These are phyloP conservation scores for Allium cepa DNA, from an alignment of 106 monocot species.

Conservation along the genomic window DNA sequence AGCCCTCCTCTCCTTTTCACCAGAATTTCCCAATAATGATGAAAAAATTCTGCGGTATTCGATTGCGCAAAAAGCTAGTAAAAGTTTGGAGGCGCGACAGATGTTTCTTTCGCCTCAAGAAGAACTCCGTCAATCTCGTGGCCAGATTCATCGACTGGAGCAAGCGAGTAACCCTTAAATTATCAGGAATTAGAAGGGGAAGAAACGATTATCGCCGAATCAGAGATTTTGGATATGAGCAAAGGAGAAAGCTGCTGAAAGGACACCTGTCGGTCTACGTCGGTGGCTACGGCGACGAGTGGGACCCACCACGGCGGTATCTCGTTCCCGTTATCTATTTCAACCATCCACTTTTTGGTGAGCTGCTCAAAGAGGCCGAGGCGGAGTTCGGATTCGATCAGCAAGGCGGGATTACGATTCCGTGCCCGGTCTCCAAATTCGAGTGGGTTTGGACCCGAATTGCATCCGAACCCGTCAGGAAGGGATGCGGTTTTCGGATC, in stretches of 20 bases:
- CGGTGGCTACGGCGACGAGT: neutral
- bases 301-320: constrained; percentile 10
- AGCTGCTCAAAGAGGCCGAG: constrained; percentile 36
- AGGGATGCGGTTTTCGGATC: too few relatives aligned
- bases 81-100: neutral
- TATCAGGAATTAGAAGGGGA: neutral
- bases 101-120: neutral
- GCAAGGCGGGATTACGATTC: constrained; percentile 46
- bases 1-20: neutral
- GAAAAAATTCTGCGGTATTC: neutral
- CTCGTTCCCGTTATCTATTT: constrained; percentile 46
- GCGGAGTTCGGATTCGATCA: constrained; percentile 40
- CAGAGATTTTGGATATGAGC: neutral
- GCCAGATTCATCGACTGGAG: neutral
- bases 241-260: constrained; percentile 5
- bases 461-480: constrained; percentile 1
- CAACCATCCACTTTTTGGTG: constrained; percentile 54
- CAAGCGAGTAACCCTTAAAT: neutral
- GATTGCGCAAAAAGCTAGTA: neutral
- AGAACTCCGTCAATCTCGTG: neutral
- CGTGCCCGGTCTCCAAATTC: constrained; percentile 26
- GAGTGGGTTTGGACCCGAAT: constrained; percentile 26
- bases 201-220: neutral
- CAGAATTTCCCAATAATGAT: neutral
- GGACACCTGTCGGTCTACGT: constrained; percentile 11